A percentile compares a stretch with the other conserved stretches of the same genome.
Conservation (phyloP, 2,329 filamentous ascomycete genomes). For the Pseudopyricularia cyperi region DNA sequence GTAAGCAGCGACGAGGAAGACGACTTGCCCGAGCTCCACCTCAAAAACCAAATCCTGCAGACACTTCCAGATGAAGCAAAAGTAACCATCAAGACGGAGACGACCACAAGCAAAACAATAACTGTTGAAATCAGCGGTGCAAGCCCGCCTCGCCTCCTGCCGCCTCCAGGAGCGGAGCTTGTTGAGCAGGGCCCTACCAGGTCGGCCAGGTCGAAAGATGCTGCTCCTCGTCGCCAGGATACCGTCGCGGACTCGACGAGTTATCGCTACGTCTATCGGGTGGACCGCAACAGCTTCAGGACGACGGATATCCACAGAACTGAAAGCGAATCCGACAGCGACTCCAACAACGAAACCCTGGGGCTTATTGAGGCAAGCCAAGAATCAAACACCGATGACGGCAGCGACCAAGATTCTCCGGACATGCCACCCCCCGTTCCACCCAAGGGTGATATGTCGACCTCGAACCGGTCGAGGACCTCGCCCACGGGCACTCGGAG, state of each 20-base stretch:
- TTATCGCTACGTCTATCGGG: constrained; percentile 47
- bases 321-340: constrained; percentile 8
- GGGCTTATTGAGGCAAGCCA: constrained; percentile 13
- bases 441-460: constrained; percentile 6
- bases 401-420: not conserved
- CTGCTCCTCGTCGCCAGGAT: not conserved
- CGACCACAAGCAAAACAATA: constrained; percentile 48
- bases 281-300: constrained; percentile 33
- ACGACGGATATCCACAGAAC: constrained; percentile 20
- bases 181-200: constrained; percentile 31
- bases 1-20: constrained; percentile 23
- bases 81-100: constrained; percentile 47
- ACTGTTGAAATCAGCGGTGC: constrained; percentile 50
- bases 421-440: constrained; percentile 5
- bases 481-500: not conserved
- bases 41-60: constrained; percentile 40
- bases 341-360: constrained; percentile 6
- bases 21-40: constrained; percentile 29
- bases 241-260: constrained; percentile 12
- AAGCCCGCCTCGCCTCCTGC: constrained; percentile 34
- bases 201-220: not conserved
- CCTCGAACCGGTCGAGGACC: not conserved
- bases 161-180: constrained; percentile 45
- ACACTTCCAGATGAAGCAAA: constrained; percentile 41
- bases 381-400: constrained; percentile 7